Evolutionary conservation across 768 basidiomycete genomes (phyloP).

Genomic region (Xerocomellus amylosporus): DNA sequence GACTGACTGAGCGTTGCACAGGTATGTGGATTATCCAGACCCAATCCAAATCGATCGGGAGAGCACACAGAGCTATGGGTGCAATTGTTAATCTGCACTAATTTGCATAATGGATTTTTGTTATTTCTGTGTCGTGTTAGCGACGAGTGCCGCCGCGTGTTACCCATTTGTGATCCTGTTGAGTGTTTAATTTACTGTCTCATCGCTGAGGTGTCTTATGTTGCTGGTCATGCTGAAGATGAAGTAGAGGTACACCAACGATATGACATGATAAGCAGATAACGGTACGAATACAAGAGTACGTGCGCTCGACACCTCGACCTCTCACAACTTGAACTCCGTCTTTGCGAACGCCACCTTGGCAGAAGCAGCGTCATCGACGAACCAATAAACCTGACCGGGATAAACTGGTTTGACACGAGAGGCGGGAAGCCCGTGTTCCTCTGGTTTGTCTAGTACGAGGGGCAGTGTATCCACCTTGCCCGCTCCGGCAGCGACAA

Average conservation of each 20-base stretch:
- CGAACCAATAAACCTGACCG: constrained; percentile 93
- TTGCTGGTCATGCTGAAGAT: constrained; percentile 14
- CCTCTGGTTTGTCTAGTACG: constrained; percentile 80
- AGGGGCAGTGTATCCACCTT: constrained; percentile 73
- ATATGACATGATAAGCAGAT: constrained; percentile 18
- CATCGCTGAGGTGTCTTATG: constrained; percentile 24
- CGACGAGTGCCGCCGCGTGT: constrained; percentile 27
- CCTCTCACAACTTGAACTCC: constrained; percentile 50
- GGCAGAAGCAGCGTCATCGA: constrained; percentile 77
- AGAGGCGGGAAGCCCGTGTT: constrained; percentile 70
- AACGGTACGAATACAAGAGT: constrained; percentile 27
- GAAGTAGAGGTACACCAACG: constrained; percentile 11
- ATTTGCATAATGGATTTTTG: constrained; percentile 22
- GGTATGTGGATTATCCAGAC: constrained; percentile 98
- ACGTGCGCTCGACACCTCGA: constrained; percentile 4
- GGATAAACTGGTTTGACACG: constrained; percentile 74
- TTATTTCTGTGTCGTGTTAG: constrained; percentile 24
- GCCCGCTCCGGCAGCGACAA: constrained; percentile 80
- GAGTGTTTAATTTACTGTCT: constrained; percentile 36
- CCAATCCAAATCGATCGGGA: constrained; percentile 96
- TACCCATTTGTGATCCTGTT: constrained; percentile 33
- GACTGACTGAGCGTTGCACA: constrained; percentile 35
- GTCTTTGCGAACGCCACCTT: constrained; percentile 59
- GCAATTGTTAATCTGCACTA: constrained; percentile 67
- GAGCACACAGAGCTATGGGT: constrained; percentile 86